Percentiles rank a stretch among this genome's conserved stretches.
These are phyloP conservation scores for Quercus agrifolia DNA, from an alignment of 306 rosid species.

Conservation along the genomic window DNA sequence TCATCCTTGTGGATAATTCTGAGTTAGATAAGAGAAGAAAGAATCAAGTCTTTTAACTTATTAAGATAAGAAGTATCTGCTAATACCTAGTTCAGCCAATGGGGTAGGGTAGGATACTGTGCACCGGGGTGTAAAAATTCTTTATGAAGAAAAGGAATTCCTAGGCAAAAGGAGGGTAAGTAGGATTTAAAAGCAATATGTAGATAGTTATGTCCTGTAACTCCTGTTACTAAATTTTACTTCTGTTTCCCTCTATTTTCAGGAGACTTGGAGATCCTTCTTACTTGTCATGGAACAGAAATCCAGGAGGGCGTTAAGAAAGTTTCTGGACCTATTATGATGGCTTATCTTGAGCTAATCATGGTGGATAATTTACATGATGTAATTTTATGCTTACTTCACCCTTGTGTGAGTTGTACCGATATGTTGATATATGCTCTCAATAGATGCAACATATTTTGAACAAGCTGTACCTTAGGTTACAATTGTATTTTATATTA, in stretches of 20 bases:
- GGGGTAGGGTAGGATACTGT: background rate
- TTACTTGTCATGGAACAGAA: conserved; percentile 82
- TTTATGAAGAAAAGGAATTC: background rate
- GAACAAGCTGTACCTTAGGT: background rate
- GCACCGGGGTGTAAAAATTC: background rate
- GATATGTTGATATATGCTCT: conserved; percentile 5
- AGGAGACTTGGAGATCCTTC: conserved; percentile 97
- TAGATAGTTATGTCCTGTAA: background rate
- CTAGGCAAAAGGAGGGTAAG: background rate
- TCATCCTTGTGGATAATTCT: background rate
- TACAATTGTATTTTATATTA: background rate
- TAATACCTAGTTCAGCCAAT: background rate
- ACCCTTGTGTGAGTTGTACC: conserved; percentile 3
- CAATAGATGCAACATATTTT: background rate
- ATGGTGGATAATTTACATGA: background rate
- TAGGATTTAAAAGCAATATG: background rate
- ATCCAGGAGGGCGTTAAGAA: conserved; percentile 65
- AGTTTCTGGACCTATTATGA: conserved; percentile 3
- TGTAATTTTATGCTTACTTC: conserved; percentile 45
- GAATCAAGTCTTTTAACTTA: no score
- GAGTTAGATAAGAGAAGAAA: background rate
- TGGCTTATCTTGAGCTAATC: conserved; percentile 4
- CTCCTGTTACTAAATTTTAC: background rate
- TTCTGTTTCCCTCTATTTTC: conserved; percentile 13
- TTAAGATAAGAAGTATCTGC: background rate